These are phyloP conservation scores for Anisodus tanguticus DNA, from an alignment of 257 asterid species.

Conservation along the genomic window DNA sequence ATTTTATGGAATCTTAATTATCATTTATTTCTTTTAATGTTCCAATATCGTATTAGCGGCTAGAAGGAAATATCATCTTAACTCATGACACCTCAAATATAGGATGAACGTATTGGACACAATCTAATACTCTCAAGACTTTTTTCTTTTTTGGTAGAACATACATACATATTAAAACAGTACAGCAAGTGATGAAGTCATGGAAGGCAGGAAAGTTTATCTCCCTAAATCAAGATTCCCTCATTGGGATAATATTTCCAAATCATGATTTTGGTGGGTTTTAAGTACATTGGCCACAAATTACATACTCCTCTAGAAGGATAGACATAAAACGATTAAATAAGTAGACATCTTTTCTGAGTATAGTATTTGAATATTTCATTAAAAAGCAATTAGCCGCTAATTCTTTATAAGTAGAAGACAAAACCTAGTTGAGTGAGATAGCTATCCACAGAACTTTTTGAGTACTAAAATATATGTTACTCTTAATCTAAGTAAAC, in stretches of 20 bases:
- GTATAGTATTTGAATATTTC: not conserved
- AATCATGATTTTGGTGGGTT: not conserved
- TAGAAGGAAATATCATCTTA: not conserved
- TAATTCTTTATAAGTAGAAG: not conserved
- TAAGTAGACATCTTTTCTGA: not conserved
- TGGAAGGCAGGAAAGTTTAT: not conserved
- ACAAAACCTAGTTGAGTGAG: constrained; percentile 1
- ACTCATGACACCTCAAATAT: not conserved
- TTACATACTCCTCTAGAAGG: not conserved
- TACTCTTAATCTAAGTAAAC: not conserved
- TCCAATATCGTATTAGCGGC: not conserved
- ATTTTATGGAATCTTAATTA: not conserved
- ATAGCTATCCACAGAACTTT: not conserved
- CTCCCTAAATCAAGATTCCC: not conserved
- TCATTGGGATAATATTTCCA: not conserved
- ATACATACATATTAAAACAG: no score
- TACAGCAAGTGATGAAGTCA: not conserved
- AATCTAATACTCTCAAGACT: no score
- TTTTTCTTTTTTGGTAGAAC: no score
- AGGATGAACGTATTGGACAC: no score
- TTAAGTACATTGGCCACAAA: not conserved
- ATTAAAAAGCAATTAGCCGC: not conserved
- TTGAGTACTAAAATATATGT: constrained; percentile 13
- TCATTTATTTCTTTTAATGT: not conserved
- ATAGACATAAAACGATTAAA: not conserved